These are phyloP conservation scores for Cubamyces lactineus DNA, from an alignment of 768 basidiomycete species.

Conservation along the genomic window DNA sequence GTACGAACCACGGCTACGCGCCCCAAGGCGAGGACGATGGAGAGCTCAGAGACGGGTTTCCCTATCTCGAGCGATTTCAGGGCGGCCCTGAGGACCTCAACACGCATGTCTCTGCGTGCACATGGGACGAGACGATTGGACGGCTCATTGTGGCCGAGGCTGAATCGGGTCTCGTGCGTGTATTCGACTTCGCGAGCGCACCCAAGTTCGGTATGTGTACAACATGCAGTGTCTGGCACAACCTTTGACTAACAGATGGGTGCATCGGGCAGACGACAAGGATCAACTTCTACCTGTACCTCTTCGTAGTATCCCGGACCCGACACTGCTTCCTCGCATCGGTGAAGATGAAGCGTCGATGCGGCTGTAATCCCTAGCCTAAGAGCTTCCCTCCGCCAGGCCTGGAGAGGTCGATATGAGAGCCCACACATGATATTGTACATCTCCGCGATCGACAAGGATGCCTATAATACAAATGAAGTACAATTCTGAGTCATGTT, in stretches of 20 bases:
- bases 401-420: too few relatives aligned
- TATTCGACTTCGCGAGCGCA: constrained; percentile 52
- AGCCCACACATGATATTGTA: too few relatives aligned
- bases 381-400: too few relatives aligned
- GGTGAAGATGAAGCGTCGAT: too few relatives aligned
- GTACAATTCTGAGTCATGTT: too few relatives aligned
- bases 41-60: not conserved
- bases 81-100: constrained; percentile 16
- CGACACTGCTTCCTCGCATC: too few relatives aligned
- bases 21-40: too few relatives aligned
- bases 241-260: not conserved
- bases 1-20: too few relatives aligned
- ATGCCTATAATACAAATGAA: too few relatives aligned
- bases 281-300: not conserved
- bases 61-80: not conserved
- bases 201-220: constrained; percentile 38
- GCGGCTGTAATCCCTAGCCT: too few relatives aligned
- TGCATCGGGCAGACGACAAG: not conserved
- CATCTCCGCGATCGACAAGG: too few relatives aligned
- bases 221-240: not conserved
- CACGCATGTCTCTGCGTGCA: constrained; percentile 47
- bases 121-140: constrained; percentile 70
- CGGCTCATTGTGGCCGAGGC: constrained; percentile 56
- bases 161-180: constrained; percentile 43
- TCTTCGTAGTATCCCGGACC: not conserved